A percentile compares a stretch with the other conserved stretches of the same genome.
phyloP scores from a whole-genome alignment of 257 asterid species.

The Paulownia fortunei region DNA sequence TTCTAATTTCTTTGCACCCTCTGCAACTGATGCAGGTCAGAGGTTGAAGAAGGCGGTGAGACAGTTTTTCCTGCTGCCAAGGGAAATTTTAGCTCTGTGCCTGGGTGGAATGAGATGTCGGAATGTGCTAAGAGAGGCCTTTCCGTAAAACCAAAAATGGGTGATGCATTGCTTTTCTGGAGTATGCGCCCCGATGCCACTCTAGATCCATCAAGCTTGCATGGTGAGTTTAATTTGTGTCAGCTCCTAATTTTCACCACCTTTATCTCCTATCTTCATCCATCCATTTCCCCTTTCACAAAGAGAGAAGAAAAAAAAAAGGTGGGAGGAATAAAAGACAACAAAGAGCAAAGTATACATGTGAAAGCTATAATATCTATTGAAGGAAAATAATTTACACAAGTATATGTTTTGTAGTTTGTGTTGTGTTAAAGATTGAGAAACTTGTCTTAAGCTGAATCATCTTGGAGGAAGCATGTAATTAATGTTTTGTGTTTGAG shows the following conservation, averaged over 20 bases:
- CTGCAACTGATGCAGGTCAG: slow-evolving; percentile 58
- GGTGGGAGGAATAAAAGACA: neutral
- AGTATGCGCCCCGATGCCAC: slow-evolving; percentile 71
- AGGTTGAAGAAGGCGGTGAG: slow-evolving; percentile 90
- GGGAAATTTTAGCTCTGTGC: slow-evolving; percentile 49
- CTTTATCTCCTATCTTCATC: neutral
- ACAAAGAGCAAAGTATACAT: neutral
- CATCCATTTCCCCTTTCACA: neutral
- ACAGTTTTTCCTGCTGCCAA: slow-evolving; percentile 68
- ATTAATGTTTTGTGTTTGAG: neutral
- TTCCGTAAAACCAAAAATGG: slow-evolving; percentile 69
- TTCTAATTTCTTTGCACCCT: neutral
- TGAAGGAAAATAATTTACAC: neutral
- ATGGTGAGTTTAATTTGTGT: slow-evolving; percentile 49
- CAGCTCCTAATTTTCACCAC: neutral
- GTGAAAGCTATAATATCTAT: neutral
- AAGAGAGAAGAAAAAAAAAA: neutral
- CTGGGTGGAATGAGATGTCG: slow-evolving; percentile 64
- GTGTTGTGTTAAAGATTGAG: neutral
- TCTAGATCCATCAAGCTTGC: slow-evolving; percentile 70
- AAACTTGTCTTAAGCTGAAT: neutral
- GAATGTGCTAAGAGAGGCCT: slow-evolving; percentile 71
- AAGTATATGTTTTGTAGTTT: neutral
- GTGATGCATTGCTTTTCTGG: slow-evolving; percentile 82
- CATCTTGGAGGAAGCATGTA: neutral